These are phyloP conservation scores for Dothideomycetes sp. DNA, from an alignment of 2,329 filamentous ascomycete species.

Conservation along the genomic window DNA sequence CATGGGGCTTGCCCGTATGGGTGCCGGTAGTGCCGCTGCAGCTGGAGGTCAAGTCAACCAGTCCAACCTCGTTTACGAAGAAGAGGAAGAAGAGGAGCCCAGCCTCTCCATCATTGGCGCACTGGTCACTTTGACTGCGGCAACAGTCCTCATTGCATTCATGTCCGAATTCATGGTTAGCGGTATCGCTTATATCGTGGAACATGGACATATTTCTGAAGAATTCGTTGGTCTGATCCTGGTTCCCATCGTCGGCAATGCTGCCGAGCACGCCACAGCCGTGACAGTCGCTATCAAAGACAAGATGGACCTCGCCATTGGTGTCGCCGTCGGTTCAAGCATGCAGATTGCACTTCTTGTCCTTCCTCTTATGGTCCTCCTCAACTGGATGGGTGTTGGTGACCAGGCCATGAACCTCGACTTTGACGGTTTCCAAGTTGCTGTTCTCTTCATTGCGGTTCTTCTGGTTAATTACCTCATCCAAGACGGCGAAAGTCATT, in stretches of 20 bases:
- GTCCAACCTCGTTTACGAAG: conserved; percentile 36
- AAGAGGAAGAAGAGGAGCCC: conserved; percentile 60
- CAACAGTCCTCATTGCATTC: conserved; percentile 70
- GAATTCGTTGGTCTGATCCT: conserved; percentile 57
- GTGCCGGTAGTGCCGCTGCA: conserved; percentile 42
- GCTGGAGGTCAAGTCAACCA: conserved; percentile 42
- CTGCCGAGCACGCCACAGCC: conserved; percentile 53
- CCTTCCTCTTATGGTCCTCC: conserved; percentile 50
- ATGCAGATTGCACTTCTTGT: conserved; percentile 58
- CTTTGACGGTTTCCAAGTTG: conserved; percentile 84
- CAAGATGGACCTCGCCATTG: conserved; percentile 60
- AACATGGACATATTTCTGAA: conserved; percentile 39
- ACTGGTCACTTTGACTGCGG: conserved; percentile 58
- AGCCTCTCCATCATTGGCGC: conserved; percentile 66
- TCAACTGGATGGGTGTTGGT: conserved; percentile 51
- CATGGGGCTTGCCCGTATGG: conserved; percentile 44
- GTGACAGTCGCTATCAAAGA: conserved; percentile 53
- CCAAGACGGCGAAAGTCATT: conserved; percentile 37
- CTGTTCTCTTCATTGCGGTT: conserved; percentile 48
- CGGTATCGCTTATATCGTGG: conserved; percentile 48
- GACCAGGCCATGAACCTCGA: conserved; percentile 59
- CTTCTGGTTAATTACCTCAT: conserved; percentile 55
- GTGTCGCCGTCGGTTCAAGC: conserved; percentile 55
- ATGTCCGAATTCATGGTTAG: conserved; percentile 61
- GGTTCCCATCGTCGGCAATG: conserved; percentile 56